Evolutionary conservation across 306 rosid genomes (phyloP).

Genomic region (Canavalia ensiformis): DNA sequence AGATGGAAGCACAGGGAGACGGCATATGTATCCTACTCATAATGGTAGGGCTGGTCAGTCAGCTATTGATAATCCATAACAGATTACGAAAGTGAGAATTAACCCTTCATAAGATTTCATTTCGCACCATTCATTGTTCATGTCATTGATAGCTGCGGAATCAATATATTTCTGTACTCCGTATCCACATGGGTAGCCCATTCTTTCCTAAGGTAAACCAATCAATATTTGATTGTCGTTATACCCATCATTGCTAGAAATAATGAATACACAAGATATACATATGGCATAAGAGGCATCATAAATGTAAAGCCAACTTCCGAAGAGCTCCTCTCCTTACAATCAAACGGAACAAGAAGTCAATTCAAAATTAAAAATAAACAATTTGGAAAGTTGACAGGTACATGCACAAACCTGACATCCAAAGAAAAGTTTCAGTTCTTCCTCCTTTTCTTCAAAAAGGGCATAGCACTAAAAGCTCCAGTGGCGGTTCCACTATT

Average conservation of each 20-base stretch:
- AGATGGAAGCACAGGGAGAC: too few relatives aligned
- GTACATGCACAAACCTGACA: not conserved
- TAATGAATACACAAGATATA: not conserved
- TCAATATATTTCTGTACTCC: not conserved
- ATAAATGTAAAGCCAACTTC: not conserved
- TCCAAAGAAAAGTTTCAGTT: conserved; percentile 42
- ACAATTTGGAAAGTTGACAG: not conserved
- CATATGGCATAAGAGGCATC: not conserved
- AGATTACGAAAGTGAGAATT: too few relatives aligned
- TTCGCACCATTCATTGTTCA: not conserved
- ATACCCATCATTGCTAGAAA: not conserved
- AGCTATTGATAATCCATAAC: not conserved
- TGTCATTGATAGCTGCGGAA: not conserved
- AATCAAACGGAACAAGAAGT: conserved; percentile 16
- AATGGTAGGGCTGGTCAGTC: not conserved
- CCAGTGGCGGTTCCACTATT: conserved; percentile 40
- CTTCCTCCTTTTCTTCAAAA: conserved; percentile 71
- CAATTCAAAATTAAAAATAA: not conserved
- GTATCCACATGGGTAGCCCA: not conserved
- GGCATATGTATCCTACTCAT: too few relatives aligned
- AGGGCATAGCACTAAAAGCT: conserved; percentile 80
- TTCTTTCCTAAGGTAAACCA: not conserved
- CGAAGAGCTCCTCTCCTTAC: not conserved
- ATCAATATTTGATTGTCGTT: not conserved
- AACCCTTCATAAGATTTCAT: too few relatives aligned